These are phyloP conservation scores for Ottelia alismoides DNA, from an alignment of 106 monocot species.

Conservation along the genomic window DNA sequence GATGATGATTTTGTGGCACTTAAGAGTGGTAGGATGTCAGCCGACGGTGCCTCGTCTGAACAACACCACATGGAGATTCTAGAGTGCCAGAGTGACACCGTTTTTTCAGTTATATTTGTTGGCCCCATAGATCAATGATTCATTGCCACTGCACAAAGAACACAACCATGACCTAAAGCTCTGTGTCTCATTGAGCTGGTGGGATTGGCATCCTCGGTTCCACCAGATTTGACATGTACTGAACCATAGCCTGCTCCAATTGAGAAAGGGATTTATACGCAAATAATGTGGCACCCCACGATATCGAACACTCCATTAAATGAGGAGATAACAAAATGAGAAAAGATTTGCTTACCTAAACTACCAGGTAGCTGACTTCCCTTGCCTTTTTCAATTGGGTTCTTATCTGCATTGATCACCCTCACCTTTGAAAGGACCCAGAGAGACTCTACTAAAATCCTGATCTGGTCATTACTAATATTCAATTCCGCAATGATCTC, in stretches of 20 bases:
- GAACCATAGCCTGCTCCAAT: slow-evolving; percentile 52
- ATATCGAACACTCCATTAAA: no score
- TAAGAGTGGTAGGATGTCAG: no score
- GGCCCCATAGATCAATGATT: no score
- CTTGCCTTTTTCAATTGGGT: slow-evolving; percentile 76
- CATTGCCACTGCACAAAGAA: slow-evolving; percentile 35
- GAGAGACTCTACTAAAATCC: slow-evolving; percentile 64
- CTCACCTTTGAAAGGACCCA: slow-evolving; percentile 52
- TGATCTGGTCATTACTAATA: slow-evolving; percentile 89
- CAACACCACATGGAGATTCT: no score
- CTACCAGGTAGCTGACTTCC: slow-evolving; percentile 67
- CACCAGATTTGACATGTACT: slow-evolving; percentile 81
- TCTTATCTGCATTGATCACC: slow-evolving; percentile 63
- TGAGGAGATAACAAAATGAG: no score
- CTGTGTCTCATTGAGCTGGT: slow-evolving; percentile 11
- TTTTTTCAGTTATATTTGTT: no score
- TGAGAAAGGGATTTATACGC: no score
- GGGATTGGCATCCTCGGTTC: slow-evolving; percentile 15
- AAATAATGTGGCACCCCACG: no score
- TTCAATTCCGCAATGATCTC: slow-evolving; percentile 90
- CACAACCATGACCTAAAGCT: slow-evolving; percentile 60
- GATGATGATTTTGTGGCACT: no score
- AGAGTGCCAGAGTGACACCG: no score
- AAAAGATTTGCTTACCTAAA: slow-evolving; percentile 41
- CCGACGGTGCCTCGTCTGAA: no score